These are phyloP conservation scores for Ophiostoma tasmaniense DNA, from an alignment of 2,329 filamentous ascomycete species.

Conservation along the genomic window DNA sequence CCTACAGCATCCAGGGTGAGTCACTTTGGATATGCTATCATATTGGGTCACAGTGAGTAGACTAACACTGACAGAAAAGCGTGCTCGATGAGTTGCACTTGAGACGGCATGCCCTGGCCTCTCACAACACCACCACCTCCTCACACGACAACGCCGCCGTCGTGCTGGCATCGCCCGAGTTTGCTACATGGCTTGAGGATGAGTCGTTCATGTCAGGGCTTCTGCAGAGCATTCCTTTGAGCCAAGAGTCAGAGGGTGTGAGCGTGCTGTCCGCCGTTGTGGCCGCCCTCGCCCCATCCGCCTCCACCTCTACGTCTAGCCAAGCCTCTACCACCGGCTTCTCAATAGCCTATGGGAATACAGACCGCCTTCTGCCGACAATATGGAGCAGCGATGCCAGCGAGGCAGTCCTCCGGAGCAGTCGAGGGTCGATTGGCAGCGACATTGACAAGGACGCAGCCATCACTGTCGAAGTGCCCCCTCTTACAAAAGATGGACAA, in stretches of 20 bases:
- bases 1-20: slow-evolving; percentile 17
- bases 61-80: slow-evolving; percentile 12
- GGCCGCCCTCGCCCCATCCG: slow-evolving; percentile 40
- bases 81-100: slow-evolving; percentile 17
- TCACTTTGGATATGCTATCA: neutral
- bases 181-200: slow-evolving; percentile 42
- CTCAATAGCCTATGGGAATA: slow-evolving; percentile 41
- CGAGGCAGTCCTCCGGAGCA: neutral
- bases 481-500: slow-evolving; percentile 24
- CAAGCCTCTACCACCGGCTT: slow-evolving; percentile 33
- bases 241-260: slow-evolving; percentile 22
- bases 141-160: slow-evolving; percentile 34
- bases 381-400: slow-evolving; percentile 32
- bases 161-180: slow-evolving; percentile 41
- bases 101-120: neutral
- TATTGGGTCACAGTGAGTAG: neutral
- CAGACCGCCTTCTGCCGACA: slow-evolving; percentile 35
- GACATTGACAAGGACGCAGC: slow-evolving; percentile 33
- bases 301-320: neutral
- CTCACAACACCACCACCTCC: neutral
- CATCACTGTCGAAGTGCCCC: slow-evolving; percentile 35
- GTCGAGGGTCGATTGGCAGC: slow-evolving; percentile 16
- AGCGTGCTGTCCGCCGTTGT: slow-evolving; percentile 47
- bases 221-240: slow-evolving; percentile 23
- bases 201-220: slow-evolving; percentile 29